These are phyloP conservation scores for Backusella morwellensis DNA, from an alignment of 192 early-diverging fungal species.

Conservation along the genomic window DNA sequence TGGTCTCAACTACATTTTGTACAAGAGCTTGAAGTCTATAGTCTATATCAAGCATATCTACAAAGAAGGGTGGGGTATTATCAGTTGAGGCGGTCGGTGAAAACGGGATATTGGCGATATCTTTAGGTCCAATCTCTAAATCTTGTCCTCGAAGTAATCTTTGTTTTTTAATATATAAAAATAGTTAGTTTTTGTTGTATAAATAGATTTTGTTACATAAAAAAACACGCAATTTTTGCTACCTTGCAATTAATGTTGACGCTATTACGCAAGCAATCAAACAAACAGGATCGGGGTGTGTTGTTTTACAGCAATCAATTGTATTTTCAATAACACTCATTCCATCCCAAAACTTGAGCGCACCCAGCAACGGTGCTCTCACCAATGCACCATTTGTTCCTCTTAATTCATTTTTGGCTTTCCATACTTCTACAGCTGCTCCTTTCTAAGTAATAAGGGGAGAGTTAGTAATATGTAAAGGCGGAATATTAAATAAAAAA, in stretches of 20 bases:
- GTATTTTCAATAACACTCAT: slow-evolving; percentile 37
- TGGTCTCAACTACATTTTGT: slow-evolving; percentile 29
- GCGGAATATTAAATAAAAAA: slow-evolving; percentile 10
- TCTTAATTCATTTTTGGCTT: slow-evolving; percentile 19
- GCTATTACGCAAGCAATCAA: slow-evolving; percentile 43
- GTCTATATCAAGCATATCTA: slow-evolving; percentile 22
- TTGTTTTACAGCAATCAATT: slow-evolving; percentile 32
- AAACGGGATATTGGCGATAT: background rate
- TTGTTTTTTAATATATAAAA: background rate
- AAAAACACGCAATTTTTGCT: background rate
- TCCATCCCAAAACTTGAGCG: slow-evolving; percentile 46
- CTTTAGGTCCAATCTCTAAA: slow-evolving; percentile 14
- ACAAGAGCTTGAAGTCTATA: slow-evolving; percentile 23
- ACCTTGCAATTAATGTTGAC: slow-evolving; percentile 35
- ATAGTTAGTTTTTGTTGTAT: background rate
- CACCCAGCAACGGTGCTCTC: slow-evolving; percentile 38
- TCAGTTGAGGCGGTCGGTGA: background rate
- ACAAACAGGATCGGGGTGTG: slow-evolving; percentile 49
- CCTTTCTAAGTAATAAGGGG: slow-evolving; percentile 6
- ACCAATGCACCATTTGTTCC: slow-evolving; percentile 50
- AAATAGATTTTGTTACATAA: slow-evolving; percentile 2
- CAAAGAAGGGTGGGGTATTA: slow-evolving; percentile 15
- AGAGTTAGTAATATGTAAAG: background rate
- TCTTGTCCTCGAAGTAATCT: slow-evolving; percentile 35
- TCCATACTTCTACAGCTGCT: slow-evolving; percentile 44